A percentile compares a stretch with the other conserved stretches of the same genome.
phyloP scores from a whole-genome alignment of 768 basidiomycete genomes.

The Trametes coccinea region DNA sequence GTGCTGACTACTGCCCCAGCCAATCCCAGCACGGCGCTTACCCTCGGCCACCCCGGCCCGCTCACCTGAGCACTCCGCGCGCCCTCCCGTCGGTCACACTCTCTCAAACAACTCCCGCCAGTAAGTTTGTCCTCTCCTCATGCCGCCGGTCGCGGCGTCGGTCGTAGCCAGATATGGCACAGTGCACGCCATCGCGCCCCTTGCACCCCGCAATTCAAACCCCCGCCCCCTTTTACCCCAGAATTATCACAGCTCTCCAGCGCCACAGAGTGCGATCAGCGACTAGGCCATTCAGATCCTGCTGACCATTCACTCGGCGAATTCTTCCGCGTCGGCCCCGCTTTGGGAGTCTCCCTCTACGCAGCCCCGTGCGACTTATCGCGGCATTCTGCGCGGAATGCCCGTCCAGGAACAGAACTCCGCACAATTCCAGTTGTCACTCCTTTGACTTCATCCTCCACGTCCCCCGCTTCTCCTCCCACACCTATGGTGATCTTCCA shows the following conservation, averaged over 20 bases:
- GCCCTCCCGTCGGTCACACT: constrained; percentile 4
- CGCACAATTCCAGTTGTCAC: background rate
- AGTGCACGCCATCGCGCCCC: background rate
- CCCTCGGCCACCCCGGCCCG: background rate
- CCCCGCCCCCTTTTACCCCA: background rate
- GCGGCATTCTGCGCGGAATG: constrained; percentile 2
- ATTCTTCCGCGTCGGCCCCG: constrained; percentile 14
- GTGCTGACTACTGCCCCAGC: constrained; percentile 6
- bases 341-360: background rate
- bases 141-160: background rate
- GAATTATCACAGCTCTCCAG: background rate
- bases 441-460: background rate
- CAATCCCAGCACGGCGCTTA: constrained; percentile 1
- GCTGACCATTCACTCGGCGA: background rate
- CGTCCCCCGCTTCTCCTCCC: constrained; percentile 4
- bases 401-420: constrained; percentile 8
- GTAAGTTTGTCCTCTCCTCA: background rate
- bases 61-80: background rate
- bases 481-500: constrained; percentile 1
- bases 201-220: background rate
- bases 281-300: background rate
- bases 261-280: constrained; percentile 1
- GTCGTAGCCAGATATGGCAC: background rate
- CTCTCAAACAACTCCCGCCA: constrained; percentile 5
- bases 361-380: background rate